Evolutionary conservation across 2,329 filamentous ascomycete species (phyloP).

Genomic region (Fusarium poae): DNA sequence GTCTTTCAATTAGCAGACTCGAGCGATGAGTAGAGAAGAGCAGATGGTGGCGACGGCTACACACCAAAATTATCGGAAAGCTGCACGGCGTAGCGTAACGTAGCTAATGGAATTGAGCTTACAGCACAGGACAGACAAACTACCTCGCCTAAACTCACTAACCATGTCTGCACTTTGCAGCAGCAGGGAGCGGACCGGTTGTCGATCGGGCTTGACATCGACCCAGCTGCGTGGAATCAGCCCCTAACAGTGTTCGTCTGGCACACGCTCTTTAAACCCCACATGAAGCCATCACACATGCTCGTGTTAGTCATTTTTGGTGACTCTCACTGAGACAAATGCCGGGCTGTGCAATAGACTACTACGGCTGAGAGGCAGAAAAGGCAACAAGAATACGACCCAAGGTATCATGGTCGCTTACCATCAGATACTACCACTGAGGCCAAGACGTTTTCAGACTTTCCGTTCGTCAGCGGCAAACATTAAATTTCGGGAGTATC

Average conservation of each 20-base stretch:
- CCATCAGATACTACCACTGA: slow-evolving; percentile 27
- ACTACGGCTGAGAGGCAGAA: slow-evolving; percentile 14
- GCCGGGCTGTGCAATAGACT: slow-evolving; percentile 27
- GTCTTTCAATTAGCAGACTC: slow-evolving; percentile 21
- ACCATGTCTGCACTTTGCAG: slow-evolving; percentile 34
- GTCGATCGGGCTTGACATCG: slow-evolving; percentile 41
- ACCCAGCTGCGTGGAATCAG: slow-evolving; percentile 28
- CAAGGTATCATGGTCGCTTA: slow-evolving; percentile 37
- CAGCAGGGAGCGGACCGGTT: slow-evolving; percentile 47
- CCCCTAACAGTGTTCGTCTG: slow-evolving; percentile 17
- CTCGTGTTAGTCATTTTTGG: slow-evolving; percentile 17
- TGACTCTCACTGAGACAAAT: slow-evolving; percentile 33
- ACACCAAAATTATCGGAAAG: slow-evolving; percentile 3
- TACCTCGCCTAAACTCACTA: slow-evolving; percentile 12
- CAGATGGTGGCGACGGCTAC: slow-evolving; percentile 15
- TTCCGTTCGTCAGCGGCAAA: slow-evolving; percentile 31
- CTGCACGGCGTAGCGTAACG: slow-evolving; percentile 9
- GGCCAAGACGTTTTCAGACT: slow-evolving; percentile 18
- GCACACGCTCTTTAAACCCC: slow-evolving; percentile 21
- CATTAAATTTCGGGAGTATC: slow-evolving; percentile 19
- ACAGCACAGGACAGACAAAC: slow-evolving; percentile 12
- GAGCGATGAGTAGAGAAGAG: background rate
- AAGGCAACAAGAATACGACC: slow-evolving; percentile 18
- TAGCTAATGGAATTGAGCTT: slow-evolving; percentile 1
- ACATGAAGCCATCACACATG: slow-evolving; percentile 34